Evolutionary conservation across 495 filamentous ascomycete species (phyloP).

Genomic region (Aspergillus asperescens): DNA sequence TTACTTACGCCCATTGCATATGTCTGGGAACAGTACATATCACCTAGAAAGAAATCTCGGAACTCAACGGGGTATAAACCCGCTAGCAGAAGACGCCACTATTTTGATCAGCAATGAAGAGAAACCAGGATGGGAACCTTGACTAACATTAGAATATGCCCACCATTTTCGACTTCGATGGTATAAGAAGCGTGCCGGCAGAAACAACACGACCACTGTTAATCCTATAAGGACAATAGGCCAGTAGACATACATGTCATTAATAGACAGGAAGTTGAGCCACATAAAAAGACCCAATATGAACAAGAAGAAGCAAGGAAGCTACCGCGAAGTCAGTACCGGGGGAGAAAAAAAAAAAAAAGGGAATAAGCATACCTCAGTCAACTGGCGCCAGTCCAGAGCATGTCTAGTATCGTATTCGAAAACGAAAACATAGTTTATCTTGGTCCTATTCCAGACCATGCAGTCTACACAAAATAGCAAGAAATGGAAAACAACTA

Average conservation of each 20-base stretch:
- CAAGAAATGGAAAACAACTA: conserved; percentile 65
- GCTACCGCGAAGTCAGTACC: conserved; percentile 32
- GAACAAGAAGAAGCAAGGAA: conserved; percentile 72
- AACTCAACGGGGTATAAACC: conserved; percentile 93
- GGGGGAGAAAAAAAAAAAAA: not conserved
- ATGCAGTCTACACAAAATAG: conserved; percentile 75
- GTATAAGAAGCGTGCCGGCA: conserved; percentile 70
- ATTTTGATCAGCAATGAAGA: conserved; percentile 19
- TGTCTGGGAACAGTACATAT: conserved; percentile 93
- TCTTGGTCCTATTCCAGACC: conserved; percentile 73
- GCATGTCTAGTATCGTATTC: conserved; percentile 84
- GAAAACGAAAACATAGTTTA: conserved; percentile 96
- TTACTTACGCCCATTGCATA: conserved; percentile 78
- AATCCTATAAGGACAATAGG: conserved; percentile 75
- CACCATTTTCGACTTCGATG: conserved; percentile 77
- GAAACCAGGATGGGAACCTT: not conserved
- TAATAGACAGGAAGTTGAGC: conserved; percentile 75
- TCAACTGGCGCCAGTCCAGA: conserved; percentile 82
- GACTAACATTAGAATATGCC: conserved; percentile 74
- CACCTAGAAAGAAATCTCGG: conserved; percentile 93
- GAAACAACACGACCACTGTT: conserved; percentile 60
- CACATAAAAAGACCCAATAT: conserved; percentile 75
- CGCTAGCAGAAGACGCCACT: conserved; percentile 81
- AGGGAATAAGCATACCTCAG: conserved; percentile 49
- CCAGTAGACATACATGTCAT: conserved; percentile 76